Conservation (phyloP, 2,329 filamentous ascomycete genomes). For the Chaetomium strumarium region DNA sequence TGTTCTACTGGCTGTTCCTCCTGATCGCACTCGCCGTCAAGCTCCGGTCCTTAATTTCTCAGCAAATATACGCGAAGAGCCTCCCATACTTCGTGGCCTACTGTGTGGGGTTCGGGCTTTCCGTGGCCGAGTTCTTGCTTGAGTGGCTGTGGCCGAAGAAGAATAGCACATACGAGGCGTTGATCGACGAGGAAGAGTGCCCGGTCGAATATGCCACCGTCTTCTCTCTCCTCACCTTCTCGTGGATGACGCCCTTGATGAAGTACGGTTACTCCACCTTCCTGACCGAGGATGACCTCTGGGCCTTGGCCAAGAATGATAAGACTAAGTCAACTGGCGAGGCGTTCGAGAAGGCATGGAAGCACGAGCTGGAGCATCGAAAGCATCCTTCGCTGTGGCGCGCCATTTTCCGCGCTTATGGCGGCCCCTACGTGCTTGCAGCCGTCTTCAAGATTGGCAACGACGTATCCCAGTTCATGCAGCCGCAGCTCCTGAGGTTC, state of each 20-base stretch:
- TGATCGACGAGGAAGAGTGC: conserved; percentile 56
- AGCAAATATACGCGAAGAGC: conserved; percentile 61
- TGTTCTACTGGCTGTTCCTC: conserved; percentile 90
- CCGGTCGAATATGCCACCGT: conserved; percentile 87
- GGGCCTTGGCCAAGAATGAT: conserved; percentile 79
- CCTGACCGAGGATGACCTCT: conserved; percentile 90
- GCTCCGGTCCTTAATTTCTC: conserved; percentile 76
- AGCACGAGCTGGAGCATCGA: conserved; percentile 60
- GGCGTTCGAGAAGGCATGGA: conserved; percentile 70
- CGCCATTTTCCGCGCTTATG: conserved; percentile 77
- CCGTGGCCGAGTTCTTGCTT: conserved; percentile 63
- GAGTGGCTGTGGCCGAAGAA: conserved; percentile 87
- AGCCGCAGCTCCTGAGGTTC: conserved; percentile 81
- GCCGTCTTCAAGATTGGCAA: conserved; percentile 85
- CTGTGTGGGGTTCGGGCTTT: conserved; percentile 64
- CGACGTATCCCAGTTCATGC: conserved; percentile 78
- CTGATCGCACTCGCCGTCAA: conserved; percentile 74
- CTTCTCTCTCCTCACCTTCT: conserved; percentile 89
- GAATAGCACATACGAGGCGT: conserved; percentile 53
- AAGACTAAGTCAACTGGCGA: conserved; percentile 68
- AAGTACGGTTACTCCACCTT: conserved; percentile 86
- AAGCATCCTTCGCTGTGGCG: conserved; percentile 80
- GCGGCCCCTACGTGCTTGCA: conserved; percentile 74
- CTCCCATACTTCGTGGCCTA: conserved; percentile 74
- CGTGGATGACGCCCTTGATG: conserved; percentile 99